Conservation (phyloP, 345 rosid species). For the Eucalyptus regnans region DNA sequence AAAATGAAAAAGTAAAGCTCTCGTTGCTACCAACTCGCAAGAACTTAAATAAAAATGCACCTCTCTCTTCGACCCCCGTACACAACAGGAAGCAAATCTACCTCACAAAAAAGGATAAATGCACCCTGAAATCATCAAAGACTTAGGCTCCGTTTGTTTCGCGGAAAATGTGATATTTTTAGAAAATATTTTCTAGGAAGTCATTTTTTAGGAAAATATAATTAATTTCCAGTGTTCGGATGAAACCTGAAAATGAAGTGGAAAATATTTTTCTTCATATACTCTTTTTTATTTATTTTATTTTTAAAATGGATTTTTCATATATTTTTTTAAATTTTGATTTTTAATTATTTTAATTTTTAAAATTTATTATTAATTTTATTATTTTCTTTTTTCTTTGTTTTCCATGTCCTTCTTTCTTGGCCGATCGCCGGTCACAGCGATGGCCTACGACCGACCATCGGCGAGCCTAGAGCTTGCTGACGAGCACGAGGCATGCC, state of each 20-base stretch:
- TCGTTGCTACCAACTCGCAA: neutral
- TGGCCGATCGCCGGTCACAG: rapidly evolving
- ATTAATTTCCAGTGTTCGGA: too few relatives aligned
- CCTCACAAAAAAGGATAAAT: neutral
- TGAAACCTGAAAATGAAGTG: too few relatives aligned
- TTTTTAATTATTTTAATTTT: too few relatives aligned
- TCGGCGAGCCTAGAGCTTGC: rapidly evolving
- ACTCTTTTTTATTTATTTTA: too few relatives aligned
- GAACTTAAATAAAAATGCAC: neutral
- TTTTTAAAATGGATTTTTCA: too few relatives aligned
- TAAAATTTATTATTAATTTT: too few relatives aligned
- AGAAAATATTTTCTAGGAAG: rapidly evolving
- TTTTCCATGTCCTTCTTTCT: too few relatives aligned
- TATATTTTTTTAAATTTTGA: too few relatives aligned
- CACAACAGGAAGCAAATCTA: neutral
- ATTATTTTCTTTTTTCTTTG: too few relatives aligned
- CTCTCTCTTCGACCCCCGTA: neutral
- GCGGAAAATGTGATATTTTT: rapidly evolving
- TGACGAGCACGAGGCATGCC: rapidly evolving
- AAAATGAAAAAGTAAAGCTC: neutral
- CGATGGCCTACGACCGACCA: rapidly evolving
- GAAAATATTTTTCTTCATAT: too few relatives aligned
- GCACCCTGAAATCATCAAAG: neutral
- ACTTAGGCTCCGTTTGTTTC: rapidly evolving
- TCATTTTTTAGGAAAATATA: rapidly evolving